A percentile compares a stretch with the other conserved stretches of the same genome.
Conservation (phyloP, 1,284 basidiomycete genomes). For the Phellopilus nigrolimitatus region DNA sequence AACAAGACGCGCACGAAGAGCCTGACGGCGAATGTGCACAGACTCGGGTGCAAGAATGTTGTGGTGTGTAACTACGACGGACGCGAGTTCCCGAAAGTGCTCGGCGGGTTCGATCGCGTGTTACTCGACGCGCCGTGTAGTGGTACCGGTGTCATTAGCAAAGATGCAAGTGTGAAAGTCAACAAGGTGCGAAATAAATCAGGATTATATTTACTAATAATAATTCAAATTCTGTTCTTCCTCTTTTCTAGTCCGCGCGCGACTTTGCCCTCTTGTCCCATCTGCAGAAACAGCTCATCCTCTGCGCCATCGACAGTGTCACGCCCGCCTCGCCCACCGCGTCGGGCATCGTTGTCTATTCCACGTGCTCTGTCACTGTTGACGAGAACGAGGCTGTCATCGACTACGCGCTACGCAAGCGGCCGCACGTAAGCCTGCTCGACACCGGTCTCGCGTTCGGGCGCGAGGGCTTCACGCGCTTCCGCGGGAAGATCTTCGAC, state of each 20-base stretch:
- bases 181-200: constrained; percentile 80
- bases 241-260: constrained; percentile 77
- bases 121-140: constrained; percentile 96
- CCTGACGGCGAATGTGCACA: constrained; percentile 93
- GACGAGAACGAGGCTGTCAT: constrained; percentile 99
- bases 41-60: constrained; percentile 97
- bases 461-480: constrained; percentile 85
- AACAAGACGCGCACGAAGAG: constrained; percentile 96
- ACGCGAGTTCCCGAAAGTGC: constrained; percentile 98
- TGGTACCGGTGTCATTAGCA: constrained; percentile 97
- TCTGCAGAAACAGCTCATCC: constrained; percentile 96
- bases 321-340: constrained; percentile 87
- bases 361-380: constrained; percentile 96
- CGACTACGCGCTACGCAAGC: constrained; percentile 96
- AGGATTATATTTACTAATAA: constrained; percentile 5
- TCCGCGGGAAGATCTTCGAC: constrained; percentile 87
- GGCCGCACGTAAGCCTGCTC: constrained; percentile 93
- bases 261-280: constrained; percentile 95
- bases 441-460: constrained; percentile 94
- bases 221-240: constrained; percentile 13
- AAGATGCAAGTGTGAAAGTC: constrained; percentile 95
- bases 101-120: constrained; percentile 97
- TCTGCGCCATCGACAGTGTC: constrained; percentile 97
- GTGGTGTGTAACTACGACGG: constrained; percentile 98
- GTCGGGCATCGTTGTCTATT: constrained; percentile 89